phyloP scores from a whole-genome alignment of 306 rosid species.

The Castanopsis chinensis region DNA sequence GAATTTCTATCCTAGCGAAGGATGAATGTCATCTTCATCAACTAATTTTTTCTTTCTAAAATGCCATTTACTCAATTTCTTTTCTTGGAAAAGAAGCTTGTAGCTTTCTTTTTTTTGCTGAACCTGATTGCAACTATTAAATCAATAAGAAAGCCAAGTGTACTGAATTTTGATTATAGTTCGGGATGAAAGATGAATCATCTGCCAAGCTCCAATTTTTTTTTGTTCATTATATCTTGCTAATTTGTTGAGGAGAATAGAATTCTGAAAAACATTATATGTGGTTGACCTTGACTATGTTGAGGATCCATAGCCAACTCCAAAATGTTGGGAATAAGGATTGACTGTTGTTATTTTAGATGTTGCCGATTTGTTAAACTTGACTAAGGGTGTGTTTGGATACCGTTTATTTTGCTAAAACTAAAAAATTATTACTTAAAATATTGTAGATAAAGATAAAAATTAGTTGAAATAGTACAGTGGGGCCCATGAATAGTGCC shows the following conservation, averaged over 20 bases:
- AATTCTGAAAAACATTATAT: too few species aligned
- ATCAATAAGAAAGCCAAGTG: neutral
- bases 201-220: neutral
- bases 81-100: neutral
- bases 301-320: too few species aligned
- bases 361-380: neutral
- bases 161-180: neutral
- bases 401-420: too few species aligned
- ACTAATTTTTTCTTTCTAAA: neutral
- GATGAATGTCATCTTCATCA: neutral
- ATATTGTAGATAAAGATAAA: too few species aligned
- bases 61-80: neutral
- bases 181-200: neutral
- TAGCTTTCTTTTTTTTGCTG: neutral
- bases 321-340: too few species aligned
- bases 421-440: too few species aligned
- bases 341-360: too few species aligned
- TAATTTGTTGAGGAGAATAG: neutral
- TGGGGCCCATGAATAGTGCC: too few species aligned
- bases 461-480: too few species aligned
- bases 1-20: neutral
- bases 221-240: neutral
- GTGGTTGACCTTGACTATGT: too few species aligned
- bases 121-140: neutral
- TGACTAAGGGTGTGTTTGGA: neutral